These are phyloP conservation scores for Ganoderma sinense DNA, from an alignment of 1,284 basidiomycete species.

Conservation along the genomic window DNA sequence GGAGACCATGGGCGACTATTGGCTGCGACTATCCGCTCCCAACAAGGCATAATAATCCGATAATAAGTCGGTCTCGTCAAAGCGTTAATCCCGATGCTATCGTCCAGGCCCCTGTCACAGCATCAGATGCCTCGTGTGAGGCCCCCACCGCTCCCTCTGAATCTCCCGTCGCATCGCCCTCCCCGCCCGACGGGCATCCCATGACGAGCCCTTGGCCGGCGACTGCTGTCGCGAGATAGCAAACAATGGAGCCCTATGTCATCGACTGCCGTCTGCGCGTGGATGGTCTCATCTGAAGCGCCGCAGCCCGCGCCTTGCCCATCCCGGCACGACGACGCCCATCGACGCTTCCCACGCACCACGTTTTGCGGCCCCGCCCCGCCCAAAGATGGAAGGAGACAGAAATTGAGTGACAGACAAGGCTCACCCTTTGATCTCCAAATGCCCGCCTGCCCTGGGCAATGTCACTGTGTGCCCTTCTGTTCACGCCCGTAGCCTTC, in stretches of 20 bases:
- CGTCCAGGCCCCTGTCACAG: constrained; percentile 27
- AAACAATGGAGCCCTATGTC: constrained; percentile 8
- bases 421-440: constrained; percentile 27
- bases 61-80: constrained; percentile 28
- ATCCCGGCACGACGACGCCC: neutral
- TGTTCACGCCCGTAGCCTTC: constrained; percentile 21
- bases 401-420: constrained; percentile 17
- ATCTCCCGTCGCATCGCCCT: constrained; percentile 28
- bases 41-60: constrained; percentile 29
- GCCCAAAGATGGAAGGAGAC: constrained; percentile 36
- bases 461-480: neutral
- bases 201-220: constrained; percentile 9
- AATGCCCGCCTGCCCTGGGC: neutral
- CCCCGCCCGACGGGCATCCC: constrained; percentile 12
- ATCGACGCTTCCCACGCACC: constrained; percentile 51
- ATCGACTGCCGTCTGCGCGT: neutral
- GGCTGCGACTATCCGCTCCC: constrained; percentile 5
- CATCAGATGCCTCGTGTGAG: constrained; percentile 34
- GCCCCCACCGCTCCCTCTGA: constrained; percentile 30
- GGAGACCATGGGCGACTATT: constrained; percentile 28
- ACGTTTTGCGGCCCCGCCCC: constrained; percentile 63
- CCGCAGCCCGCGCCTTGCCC: constrained; percentile 2
- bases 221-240: neutral
- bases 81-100: constrained; percentile 31
- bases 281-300: neutral